A percentile compares a stretch with the other conserved stretches of the same genome.
phyloP scores from a whole-genome alignment of 2,329 filamentous ascomycete genomes.

The Colletotrichum eleusines region DNA sequence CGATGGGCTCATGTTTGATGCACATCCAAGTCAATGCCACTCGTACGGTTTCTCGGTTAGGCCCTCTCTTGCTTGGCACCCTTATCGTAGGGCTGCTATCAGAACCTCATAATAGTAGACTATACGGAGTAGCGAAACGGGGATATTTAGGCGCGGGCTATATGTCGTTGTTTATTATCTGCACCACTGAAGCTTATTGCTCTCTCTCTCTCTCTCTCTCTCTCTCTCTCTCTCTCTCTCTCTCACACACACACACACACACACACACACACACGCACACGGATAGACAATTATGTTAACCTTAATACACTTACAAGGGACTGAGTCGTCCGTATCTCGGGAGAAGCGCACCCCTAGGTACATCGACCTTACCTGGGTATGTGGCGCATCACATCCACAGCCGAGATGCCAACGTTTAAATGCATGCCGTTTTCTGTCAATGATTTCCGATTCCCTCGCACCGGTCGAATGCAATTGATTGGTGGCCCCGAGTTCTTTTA shows the following conservation, averaged over 20 bases:
- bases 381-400: no score
- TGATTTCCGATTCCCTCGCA: not conserved
- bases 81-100: not conserved
- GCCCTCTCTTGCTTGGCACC: no score
- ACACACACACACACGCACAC: not conserved
- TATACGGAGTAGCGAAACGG: not conserved
- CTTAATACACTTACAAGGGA: not conserved
- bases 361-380: no score
- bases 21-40: not conserved
- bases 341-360: no score
- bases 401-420: not conserved
- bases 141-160: not conserved
- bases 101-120: no score
- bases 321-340: not conserved
- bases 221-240: no score
- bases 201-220: no score
- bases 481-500: not conserved
- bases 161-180: not conserved
- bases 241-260: no score
- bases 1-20: no score
- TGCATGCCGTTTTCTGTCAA: no score
- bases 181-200: not conserved
- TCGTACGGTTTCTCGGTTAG: slow-evolving; percentile 7
- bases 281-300: not conserved
- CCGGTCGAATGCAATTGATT: no score